These are phyloP conservation scores for Marasmius fiardii DNA, from an alignment of 1,284 basidiomycete genomes.

Conservation along the genomic window DNA sequence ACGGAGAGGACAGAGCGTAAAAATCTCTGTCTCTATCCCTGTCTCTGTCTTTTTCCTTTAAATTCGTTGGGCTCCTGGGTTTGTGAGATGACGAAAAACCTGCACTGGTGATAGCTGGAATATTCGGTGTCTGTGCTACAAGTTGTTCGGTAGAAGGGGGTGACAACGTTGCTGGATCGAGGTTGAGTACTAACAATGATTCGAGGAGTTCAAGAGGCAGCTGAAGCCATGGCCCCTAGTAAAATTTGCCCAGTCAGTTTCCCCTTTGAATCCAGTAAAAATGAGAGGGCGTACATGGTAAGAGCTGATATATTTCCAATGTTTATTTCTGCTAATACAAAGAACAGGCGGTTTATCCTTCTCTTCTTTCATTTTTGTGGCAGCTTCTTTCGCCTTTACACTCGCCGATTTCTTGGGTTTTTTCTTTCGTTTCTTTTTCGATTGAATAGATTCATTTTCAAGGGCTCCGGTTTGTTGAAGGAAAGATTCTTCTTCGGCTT, in stretches of 20 bases:
- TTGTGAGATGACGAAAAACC: slow-evolving; percentile 13
- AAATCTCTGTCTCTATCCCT: slow-evolving; percentile 43
- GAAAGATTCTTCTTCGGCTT: no score
- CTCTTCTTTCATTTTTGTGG: slow-evolving; percentile 16
- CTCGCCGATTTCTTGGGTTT: slow-evolving; percentile 54
- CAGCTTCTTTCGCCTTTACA: slow-evolving; percentile 41
- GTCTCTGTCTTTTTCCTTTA: slow-evolving; percentile 37
- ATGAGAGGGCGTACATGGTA: slow-evolving; percentile 63
- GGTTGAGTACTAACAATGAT: slow-evolving; percentile 71
- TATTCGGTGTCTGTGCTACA: not conserved
- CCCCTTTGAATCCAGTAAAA: not conserved
- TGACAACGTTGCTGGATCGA: slow-evolving; percentile 63
- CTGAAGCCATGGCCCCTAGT: slow-evolving; percentile 83
- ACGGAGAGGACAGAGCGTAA: slow-evolving; percentile 36
- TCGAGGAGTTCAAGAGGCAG: slow-evolving; percentile 80
- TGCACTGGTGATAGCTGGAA: slow-evolving; percentile 22
- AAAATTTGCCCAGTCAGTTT: slow-evolving; percentile 1
- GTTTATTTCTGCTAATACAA: slow-evolving; percentile 82
- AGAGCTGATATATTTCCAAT: slow-evolving; percentile 85
- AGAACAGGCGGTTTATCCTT: slow-evolving; percentile 52
- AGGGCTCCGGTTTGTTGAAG: no score
- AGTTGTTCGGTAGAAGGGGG: slow-evolving; percentile 39
- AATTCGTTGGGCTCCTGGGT: slow-evolving; percentile 21
- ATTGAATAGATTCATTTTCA: no score
- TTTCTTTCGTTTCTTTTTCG: slow-evolving; percentile 76